Percentiles rank a stretch among this genome's conserved stretches.
Conservation (phyloP, 1,284 basidiomycete species). For the Ustilago hordei region DNA sequence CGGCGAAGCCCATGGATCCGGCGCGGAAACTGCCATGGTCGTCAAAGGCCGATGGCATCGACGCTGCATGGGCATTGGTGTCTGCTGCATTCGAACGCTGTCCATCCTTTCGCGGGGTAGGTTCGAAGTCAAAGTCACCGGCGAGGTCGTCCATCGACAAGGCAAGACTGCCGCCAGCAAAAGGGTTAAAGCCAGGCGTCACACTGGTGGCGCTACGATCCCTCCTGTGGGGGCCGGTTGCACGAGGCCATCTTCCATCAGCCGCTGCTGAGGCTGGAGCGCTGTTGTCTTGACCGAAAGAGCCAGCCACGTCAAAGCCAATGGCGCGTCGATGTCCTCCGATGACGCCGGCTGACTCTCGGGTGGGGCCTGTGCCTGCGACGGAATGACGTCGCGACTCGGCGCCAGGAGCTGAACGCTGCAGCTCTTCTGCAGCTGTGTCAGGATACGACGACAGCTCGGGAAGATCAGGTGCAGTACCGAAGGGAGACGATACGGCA, state of each 20-base stretch:
- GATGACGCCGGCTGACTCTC: conserved; percentile 36
- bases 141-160: conserved; percentile 58
- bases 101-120: conserved; percentile 7
- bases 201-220: conserved; percentile 39
- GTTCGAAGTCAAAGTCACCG: conserved; percentile 37
- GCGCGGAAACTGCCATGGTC: conserved; percentile 23
- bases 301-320: conserved; percentile 48
- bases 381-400: conserved; percentile 61
- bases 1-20: conserved; percentile 19
- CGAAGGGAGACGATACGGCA: conserved; percentile 33
- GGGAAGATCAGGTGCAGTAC: conserved; percentile 25
- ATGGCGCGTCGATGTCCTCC: conserved; percentile 56
- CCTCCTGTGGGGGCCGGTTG: conserved; percentile 17
- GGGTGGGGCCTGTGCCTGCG: conserved; percentile 19
- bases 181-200: conserved; percentile 35
- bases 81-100: conserved; percentile 17
- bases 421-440: neutral
- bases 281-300: neutral
- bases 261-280: neutral
- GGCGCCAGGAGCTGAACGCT: conserved; percentile 23
- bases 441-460: conserved; percentile 37
- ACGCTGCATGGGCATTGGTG: conserved; percentile 43
- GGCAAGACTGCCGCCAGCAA: conserved; percentile 53
- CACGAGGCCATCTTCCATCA: conserved; percentile 24
- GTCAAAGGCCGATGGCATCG: conserved; percentile 52